A percentile compares a stretch with the other conserved stretches of the same genome.
These are phyloP conservation scores for Emydomyces testavorans DNA, from an alignment of 2,329 filamentous ascomycete genomes.

Conservation along the genomic window DNA sequence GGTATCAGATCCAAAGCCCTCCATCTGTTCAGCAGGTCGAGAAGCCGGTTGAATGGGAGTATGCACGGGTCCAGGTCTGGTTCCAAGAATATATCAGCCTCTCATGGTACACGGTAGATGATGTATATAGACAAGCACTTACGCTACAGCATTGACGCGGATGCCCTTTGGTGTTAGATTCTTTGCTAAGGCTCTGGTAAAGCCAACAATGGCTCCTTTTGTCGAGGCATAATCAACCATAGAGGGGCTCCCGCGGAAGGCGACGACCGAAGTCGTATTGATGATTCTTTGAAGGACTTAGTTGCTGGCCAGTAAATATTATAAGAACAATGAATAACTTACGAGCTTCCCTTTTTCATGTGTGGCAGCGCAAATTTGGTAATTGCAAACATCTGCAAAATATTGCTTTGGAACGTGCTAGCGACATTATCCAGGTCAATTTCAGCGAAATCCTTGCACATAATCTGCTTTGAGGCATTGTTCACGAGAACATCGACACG, in stretches of 20 bases:
- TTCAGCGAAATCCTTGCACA: conserved; percentile 42
- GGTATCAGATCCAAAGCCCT: conserved; percentile 23
- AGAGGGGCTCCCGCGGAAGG: conserved; percentile 41
- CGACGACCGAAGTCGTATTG: conserved; percentile 45
- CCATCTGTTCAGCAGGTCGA: conserved; percentile 27
- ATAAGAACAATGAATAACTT: conserved; percentile 16
- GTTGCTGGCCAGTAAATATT: background rate
- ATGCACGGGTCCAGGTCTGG: conserved; percentile 27
- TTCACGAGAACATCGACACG: conserved; percentile 45
- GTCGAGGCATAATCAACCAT: conserved; percentile 48
- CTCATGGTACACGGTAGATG: background rate
- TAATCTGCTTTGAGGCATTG: conserved; percentile 48
- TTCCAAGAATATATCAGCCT: background rate
- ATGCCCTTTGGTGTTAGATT: conserved; percentile 48
- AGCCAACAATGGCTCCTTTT: conserved; percentile 48
- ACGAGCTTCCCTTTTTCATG: conserved; percentile 43
- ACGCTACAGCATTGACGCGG: conserved; percentile 41
- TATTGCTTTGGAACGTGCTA: conserved; percentile 47
- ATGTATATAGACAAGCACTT: conserved; percentile 14
- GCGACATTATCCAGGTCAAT: conserved; percentile 46
- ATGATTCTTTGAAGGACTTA: conserved; percentile 38
- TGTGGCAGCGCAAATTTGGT: conserved; percentile 47
- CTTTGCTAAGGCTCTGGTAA: conserved; percentile 44
- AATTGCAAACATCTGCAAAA: conserved; percentile 49
- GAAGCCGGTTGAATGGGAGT: conserved; percentile 30